phyloP scores from a whole-genome alignment of 106 monocot genomes.

The Agapanthus africanus region DNA sequence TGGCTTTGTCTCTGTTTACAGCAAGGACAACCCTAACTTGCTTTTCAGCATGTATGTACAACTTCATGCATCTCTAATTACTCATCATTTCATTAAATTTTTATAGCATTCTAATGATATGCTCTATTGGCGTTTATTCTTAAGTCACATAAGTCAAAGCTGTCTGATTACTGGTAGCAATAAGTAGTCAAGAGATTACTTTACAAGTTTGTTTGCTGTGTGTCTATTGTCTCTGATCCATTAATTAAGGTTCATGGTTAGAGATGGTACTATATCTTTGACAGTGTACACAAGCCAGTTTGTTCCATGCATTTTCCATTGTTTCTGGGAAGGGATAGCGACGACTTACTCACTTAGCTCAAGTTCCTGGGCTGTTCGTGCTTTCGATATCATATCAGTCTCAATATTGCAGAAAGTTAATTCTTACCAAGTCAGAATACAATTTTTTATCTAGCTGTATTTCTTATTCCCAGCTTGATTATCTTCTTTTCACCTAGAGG shows the following conservation, averaged over 20 bases:
- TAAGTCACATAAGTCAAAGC: not conserved
- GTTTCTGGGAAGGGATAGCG: not conserved
- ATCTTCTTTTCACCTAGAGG: not conserved
- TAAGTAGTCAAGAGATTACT: not conserved
- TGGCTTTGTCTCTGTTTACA: slow-evolving; percentile 96
- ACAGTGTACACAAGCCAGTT: not conserved
- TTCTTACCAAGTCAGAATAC: not conserved
- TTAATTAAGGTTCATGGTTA: not conserved
- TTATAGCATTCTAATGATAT: not conserved
- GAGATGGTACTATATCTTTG: not conserved
- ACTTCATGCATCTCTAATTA: not conserved
- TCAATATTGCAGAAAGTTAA: not conserved
- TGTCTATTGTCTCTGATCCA: not conserved
- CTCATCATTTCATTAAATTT: not conserved
- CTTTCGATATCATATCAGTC: not conserved
- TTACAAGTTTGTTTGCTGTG: not conserved
- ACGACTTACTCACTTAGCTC: no score
- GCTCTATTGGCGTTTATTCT: not conserved
- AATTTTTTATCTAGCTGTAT: not conserved
- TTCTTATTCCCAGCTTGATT: not conserved
- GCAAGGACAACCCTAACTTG: slow-evolving; percentile 98
- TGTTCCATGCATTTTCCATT: not conserved
- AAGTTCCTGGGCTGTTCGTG: not conserved
- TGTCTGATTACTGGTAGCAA: not conserved
- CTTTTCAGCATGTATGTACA: slow-evolving; percentile 94